Conservation (phyloP, 202 grass and related monocot genomes). For the Brachypodium distachyon region DNA sequence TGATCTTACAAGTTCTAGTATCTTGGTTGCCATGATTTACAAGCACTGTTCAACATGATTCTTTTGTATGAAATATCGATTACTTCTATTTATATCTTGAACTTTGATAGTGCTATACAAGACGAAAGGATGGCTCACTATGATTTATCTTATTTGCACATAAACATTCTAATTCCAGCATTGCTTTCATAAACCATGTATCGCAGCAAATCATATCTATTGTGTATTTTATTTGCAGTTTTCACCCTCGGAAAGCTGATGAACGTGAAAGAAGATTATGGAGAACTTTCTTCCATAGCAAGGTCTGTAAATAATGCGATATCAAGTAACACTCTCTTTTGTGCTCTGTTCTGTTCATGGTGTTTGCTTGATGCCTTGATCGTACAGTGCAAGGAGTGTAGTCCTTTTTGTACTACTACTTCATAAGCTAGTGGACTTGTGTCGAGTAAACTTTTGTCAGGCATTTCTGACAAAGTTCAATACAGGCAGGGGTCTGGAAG, state of each 20-base stretch:
- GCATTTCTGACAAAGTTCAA: conserved; percentile 19
- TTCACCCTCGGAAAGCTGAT: conserved; percentile 89
- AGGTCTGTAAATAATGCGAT: conserved; percentile 36
- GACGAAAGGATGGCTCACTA: background rate
- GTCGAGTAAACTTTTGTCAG: background rate
- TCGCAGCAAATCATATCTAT: background rate
- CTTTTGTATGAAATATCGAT: background rate
- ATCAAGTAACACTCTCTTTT: background rate
- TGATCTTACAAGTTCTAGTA: background rate
- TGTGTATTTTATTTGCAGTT: conserved; percentile 37
- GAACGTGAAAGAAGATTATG: conserved; percentile 82
- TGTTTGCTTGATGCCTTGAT: background rate
- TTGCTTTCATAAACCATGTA: background rate
- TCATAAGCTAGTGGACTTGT: background rate
- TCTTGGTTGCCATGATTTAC: background rate
- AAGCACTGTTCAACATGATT: background rate
- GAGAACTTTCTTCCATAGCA: conserved; percentile 78
- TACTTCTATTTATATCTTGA: background rate
- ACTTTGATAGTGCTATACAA: background rate
- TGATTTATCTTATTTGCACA: background rate
- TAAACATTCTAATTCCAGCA: background rate
- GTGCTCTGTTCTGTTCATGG: background rate
- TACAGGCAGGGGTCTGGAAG: conserved; percentile 90
- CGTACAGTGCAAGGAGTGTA: background rate
- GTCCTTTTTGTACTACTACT: background rate